Conservation (phyloP, 202 grass and related monocot genomes). For the Panicum virgatum region DNA sequence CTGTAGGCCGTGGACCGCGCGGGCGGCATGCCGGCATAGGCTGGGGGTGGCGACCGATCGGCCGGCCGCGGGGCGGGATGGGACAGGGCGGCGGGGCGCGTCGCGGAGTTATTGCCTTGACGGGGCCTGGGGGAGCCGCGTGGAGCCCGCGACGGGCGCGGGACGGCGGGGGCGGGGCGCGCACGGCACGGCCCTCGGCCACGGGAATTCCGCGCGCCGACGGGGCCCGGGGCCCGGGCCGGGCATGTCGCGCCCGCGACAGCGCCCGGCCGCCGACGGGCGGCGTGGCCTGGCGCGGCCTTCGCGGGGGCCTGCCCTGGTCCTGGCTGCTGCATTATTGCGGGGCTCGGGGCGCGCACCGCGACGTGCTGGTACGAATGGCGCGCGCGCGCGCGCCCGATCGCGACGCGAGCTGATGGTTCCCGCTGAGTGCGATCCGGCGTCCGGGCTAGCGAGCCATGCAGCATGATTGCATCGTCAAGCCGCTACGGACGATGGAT, state of each 20-base stretch:
- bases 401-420: not conserved
- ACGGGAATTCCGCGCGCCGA: conserved; percentile 9
- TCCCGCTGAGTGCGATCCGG: not conserved
- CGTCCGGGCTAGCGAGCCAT: not conserved
- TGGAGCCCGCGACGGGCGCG: conserved; percentile 52
- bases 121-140: conserved; percentile 32
- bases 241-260: conserved; percentile 33
- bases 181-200: conserved; percentile 6
- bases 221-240: not conserved
- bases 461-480: too few species aligned
- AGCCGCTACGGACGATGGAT: not conserved
- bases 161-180: not conserved
- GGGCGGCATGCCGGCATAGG: not conserved
- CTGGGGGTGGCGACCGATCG: not conserved
- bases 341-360: not conserved
- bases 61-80: not conserved
- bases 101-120: conserved; percentile 31
- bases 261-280: conserved; percentile 21
- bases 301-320: conserved; percentile 24
- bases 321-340: not conserved
- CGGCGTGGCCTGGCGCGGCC: conserved; percentile 13
- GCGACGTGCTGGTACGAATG: not conserved
- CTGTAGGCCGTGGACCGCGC: conserved; percentile 26
- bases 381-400: not conserved
- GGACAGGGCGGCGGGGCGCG: not conserved